Evolutionary conservation across 345 rosid genomes (phyloP).

Genomic region (Pistacia integerrima): DNA sequence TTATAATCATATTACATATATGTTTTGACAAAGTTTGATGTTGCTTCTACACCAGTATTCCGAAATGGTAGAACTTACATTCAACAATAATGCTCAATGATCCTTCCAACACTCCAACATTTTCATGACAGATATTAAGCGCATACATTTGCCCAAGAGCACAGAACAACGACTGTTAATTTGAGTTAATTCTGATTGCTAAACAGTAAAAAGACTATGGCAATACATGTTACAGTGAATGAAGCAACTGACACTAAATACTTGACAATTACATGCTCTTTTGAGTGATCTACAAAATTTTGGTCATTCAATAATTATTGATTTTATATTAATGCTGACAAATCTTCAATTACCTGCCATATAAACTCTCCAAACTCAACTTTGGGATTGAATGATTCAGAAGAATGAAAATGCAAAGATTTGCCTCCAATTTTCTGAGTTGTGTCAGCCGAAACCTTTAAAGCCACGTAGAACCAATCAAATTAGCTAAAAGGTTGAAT

Average conservation of each 20-base stretch:
- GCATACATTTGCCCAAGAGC: no score
- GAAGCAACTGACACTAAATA: constrained; percentile 2
- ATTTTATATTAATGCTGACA: neutral
- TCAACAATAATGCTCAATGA: no score
- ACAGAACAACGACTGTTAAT: no score
- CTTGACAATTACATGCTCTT: neutral
- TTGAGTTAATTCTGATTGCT: neutral
- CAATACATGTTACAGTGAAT: neutral
- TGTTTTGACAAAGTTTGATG: no score
- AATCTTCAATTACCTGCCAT: neutral
- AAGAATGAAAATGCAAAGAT: neutral
- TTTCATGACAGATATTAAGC: no score
- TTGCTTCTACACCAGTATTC: no score
- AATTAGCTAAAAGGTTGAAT: neutral
- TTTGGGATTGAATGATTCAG: neutral
- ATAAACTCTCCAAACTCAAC: neutral
- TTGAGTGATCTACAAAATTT: neutral
- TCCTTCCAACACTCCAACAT: no score
- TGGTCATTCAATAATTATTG: neutral
- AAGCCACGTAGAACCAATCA: neutral
- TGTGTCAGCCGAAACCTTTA: neutral
- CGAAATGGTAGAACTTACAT: no score
- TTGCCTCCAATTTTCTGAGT: neutral
- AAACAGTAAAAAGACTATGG: neutral
- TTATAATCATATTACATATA: no score